Conservation (phyloP, 352 stramenopile genomes). For the Pythium sp. region DNA sequence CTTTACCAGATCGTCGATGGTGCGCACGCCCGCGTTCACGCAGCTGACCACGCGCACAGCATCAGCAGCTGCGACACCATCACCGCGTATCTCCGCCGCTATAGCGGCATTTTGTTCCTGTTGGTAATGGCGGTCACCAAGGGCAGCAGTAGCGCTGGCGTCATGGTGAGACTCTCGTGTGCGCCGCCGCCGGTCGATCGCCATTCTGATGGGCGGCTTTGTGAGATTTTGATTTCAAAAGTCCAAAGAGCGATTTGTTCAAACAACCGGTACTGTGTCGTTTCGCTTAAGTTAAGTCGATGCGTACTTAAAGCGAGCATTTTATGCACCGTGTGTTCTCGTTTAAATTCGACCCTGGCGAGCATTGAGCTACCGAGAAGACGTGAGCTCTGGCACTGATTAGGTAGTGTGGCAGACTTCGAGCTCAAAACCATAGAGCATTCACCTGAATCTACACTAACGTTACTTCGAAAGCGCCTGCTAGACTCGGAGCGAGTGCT, state of each 20-base stretch:
- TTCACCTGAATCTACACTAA: no score
- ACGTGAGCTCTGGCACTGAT: neutral
- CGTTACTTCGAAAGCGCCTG: neutral
- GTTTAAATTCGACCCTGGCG: constrained; percentile 2
- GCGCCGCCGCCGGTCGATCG: neutral
- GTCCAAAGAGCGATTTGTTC: neutral
- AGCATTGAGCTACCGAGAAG: no score
- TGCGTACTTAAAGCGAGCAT: neutral
- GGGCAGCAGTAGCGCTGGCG: neutral
- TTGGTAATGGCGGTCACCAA: neutral
- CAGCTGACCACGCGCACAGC: constrained; percentile 22
- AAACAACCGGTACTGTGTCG: neutral
- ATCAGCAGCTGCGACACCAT: neutral
- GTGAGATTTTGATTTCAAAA: constrained; percentile 5
- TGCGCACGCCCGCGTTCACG: constrained; percentile 37
- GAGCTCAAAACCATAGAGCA: no score
- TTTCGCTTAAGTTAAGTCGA: neutral
- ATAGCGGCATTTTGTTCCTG: neutral
- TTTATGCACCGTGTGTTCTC: neutral
- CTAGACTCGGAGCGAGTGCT: neutral
- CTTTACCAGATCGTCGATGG: constrained; percentile 38
- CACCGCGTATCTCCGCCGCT: neutral
- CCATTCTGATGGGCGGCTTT: constrained; percentile 2
- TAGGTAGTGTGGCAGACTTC: neutral
- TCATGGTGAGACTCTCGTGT: neutral